A percentile compares a stretch with the other conserved stretches of the same genome.
Conservation (phyloP, 495 filamentous ascomycete species). For the Poronia punctata region DNA sequence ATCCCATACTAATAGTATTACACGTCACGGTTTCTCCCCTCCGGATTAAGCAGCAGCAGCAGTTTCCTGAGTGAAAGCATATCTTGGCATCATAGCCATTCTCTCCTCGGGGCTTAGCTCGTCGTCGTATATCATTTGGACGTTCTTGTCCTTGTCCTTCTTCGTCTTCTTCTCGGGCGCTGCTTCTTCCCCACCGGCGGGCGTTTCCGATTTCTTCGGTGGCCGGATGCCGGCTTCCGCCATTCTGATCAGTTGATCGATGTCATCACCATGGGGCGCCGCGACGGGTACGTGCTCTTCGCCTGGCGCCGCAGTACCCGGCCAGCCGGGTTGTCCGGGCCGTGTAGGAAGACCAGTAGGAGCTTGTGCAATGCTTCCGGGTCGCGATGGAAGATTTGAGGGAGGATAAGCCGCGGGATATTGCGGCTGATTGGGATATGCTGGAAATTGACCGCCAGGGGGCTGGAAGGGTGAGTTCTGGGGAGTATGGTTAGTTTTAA, state of each 20-base stretch:
- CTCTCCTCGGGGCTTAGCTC: conserved; percentile 80
- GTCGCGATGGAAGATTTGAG: conserved; percentile 36
- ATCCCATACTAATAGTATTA: background rate
- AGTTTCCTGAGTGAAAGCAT: conserved; percentile 57
- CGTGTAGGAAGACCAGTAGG: conserved; percentile 29
- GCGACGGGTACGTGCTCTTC: conserved; percentile 57
- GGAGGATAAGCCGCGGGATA: conserved; percentile 33
- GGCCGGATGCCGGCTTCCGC: conserved; percentile 51
- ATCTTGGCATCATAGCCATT: conserved; percentile 71
- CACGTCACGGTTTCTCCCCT: background rate
- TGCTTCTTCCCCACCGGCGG: conserved; percentile 30
- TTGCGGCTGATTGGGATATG: conserved; percentile 27
- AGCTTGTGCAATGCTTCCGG: conserved; percentile 26
- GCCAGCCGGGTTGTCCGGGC: conserved; percentile 33
- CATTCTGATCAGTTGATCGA: conserved; percentile 52
- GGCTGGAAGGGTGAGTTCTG: conserved; percentile 38
- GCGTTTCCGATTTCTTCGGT: conserved; percentile 38
- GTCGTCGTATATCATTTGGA: conserved; percentile 71
- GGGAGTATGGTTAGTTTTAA: conserved; percentile 3
- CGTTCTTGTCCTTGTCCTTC: conserved; percentile 62
- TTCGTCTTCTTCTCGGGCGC: conserved; percentile 58
- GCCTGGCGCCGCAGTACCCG: conserved; percentile 42
- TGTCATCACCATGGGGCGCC: conserved; percentile 41
- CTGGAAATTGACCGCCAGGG: conserved; percentile 28
- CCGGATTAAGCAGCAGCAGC: conserved; percentile 10